phyloP scores from a whole-genome alignment of 1,284 basidiomycete genomes.

The Exobasidium cylindrosporum region DNA sequence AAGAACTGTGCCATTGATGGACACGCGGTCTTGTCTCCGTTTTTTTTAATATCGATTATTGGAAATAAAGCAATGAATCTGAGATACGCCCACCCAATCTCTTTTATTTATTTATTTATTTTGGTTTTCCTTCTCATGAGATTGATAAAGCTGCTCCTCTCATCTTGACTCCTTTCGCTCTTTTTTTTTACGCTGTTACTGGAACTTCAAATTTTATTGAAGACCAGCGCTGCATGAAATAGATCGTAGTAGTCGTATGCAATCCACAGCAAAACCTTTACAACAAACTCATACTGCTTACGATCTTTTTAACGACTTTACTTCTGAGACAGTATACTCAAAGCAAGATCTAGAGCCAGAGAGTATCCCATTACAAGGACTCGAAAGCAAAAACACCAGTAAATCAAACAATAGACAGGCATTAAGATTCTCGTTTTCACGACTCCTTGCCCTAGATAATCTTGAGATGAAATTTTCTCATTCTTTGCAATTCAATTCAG shows the following conservation, averaged over 20 bases:
- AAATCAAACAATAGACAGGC: neutral
- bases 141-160: no score
- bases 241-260: neutral
- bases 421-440: neutral
- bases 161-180: no score
- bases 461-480: conserved; percentile 57
- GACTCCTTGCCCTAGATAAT: neutral
- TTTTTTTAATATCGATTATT: no score
- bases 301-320: neutral
- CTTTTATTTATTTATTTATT: no score
- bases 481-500: conserved; percentile 86
- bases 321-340: neutral
- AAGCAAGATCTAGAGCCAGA: neutral
- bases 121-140: no score
- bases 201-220: no score
- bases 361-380: neutral
- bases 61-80: no score
- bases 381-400: neutral
- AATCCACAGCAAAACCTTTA: neutral
- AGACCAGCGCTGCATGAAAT: no score
- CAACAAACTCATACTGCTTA: neutral
- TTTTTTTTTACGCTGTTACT: no score
- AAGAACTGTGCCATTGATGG: no score
- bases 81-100: no score
- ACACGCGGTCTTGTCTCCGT: no score